These are phyloP conservation scores for Petunia hybrid DNA, from an alignment of 305 asterid genomes.

Conservation along the genomic window DNA sequence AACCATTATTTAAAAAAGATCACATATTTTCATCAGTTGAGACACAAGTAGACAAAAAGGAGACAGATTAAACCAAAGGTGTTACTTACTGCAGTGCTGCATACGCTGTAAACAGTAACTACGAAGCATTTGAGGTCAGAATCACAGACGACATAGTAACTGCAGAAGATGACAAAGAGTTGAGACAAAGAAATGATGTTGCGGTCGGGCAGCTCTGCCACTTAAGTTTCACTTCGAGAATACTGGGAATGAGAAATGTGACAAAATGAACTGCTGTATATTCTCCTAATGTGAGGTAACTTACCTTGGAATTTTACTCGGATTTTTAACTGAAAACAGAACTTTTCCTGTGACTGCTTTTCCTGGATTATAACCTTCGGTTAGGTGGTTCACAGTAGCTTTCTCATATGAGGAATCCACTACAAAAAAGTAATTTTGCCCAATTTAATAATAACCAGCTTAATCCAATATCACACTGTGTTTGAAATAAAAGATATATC, in stretches of 20 bases:
- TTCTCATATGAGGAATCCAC: constrained; percentile 51
- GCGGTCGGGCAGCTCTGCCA: not conserved
- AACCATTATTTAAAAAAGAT: too few relatives aligned
- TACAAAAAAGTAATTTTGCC: constrained; percentile 54
- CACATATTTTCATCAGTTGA: too few relatives aligned
- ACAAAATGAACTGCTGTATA: not conserved
- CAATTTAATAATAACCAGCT: constrained; percentile 40
- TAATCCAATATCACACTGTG: not conserved
- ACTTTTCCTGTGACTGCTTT: constrained; percentile 62
- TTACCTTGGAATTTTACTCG: constrained; percentile 61
- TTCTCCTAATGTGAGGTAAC: constrained; percentile 33
- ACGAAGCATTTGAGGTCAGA: constrained; percentile 71
- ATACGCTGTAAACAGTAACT: constrained; percentile 71
- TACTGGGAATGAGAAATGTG: not conserved
- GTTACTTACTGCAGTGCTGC: constrained; percentile 66
- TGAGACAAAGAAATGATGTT: not conserved
- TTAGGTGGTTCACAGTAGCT: constrained; percentile 53
- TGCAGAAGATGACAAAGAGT: constrained; percentile 42
- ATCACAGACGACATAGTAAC: constrained; percentile 81
- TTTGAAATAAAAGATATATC: not conserved
- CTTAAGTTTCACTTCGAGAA: not conserved
- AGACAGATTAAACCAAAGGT: constrained; percentile 4
- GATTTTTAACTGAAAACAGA: constrained; percentile 58
- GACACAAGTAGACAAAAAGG: too few relatives aligned
- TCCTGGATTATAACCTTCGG: constrained; percentile 67